Conservation (phyloP, 495 filamentous ascomycete species). For the Acidiella bohemica region DNA sequence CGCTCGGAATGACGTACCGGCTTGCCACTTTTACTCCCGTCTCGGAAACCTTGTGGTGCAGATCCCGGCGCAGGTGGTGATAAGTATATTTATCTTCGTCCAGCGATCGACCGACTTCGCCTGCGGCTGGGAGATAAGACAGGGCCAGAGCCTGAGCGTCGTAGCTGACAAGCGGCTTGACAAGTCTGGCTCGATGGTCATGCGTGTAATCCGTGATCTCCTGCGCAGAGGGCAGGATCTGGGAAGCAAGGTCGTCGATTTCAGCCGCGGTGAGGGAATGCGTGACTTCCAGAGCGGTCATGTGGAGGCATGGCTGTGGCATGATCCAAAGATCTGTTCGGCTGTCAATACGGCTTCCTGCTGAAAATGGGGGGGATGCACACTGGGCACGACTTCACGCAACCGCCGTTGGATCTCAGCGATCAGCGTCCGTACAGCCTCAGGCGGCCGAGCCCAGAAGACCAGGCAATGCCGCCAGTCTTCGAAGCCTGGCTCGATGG, state of each 20-base stretch:
- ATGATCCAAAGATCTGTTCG: conserved; percentile 74
- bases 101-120: conserved; percentile 30
- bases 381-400: conserved; percentile 49
- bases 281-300: conserved; percentile 72
- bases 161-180: conserved; percentile 71
- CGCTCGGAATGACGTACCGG: conserved; percentile 73
- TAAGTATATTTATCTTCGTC: conserved; percentile 59
- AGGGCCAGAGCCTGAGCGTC: conserved; percentile 75
- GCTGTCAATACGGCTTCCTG: too few species aligned
- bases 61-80: conserved; percentile 74
- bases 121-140: conserved; percentile 67
- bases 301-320: conserved; percentile 60
- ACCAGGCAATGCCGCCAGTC: conserved; percentile 72
- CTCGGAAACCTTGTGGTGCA: conserved; percentile 45
- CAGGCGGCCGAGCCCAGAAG: conserved; percentile 75
- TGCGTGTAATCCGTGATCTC: conserved; percentile 49
- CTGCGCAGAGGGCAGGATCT: conserved; percentile 36
- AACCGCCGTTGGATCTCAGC: conserved; percentile 54
- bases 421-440: conserved; percentile 51
- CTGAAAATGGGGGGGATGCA: too few species aligned
- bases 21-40: conserved; percentile 50
- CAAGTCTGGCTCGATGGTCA: conserved; percentile 51
- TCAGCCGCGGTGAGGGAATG: conserved; percentile 51
- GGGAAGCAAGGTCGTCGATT: conserved; percentile 44
- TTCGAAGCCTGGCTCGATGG: conserved; percentile 47